These are phyloP conservation scores for Taphrina wiesneri DNA, from an alignment of 1,139 yeast species.

Conservation along the genomic window DNA sequence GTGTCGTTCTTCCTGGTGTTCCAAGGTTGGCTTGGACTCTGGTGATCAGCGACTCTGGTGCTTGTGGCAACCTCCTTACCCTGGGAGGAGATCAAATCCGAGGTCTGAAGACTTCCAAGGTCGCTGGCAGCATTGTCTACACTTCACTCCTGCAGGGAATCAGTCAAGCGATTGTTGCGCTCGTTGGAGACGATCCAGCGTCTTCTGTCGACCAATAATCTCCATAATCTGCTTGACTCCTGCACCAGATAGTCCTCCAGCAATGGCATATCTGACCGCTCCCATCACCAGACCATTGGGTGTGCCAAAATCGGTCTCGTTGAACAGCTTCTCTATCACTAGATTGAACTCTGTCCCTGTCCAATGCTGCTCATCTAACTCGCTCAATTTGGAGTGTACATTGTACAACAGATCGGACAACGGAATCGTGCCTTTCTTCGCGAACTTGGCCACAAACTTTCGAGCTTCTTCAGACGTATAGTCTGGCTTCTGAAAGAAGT, in stretches of 20 bases:
- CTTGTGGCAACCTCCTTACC: too few species aligned
- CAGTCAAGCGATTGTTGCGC: not conserved
- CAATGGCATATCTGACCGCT: conserved; percentile 28
- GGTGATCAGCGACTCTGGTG: too few species aligned
- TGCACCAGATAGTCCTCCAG: conserved; percentile 28
- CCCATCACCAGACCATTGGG: conserved; percentile 20
- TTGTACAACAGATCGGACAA: not conserved
- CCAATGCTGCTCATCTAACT: conserved; percentile 8
- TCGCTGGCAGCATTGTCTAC: not conserved
- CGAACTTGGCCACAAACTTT: conserved; percentile 17
- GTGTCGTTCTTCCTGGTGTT: too few species aligned
- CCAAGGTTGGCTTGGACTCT: too few species aligned
- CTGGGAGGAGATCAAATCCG: too few species aligned
- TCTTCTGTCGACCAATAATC: conserved; percentile 12
- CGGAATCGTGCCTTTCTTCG: not conserved
- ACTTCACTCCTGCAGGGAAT: too few species aligned
- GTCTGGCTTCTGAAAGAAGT: conserved; percentile 20
- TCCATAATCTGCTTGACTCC: conserved; percentile 31
- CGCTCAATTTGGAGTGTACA: not conserved
- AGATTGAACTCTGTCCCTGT: conserved; percentile 25
- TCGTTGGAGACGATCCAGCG: not conserved
- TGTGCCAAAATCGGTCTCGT: conserved; percentile 13
- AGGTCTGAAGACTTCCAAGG: not conserved
- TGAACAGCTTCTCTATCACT: conserved; percentile 15
- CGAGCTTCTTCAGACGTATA: conserved; percentile 9